Evolutionary conservation across 2,329 filamentous ascomycete genomes (phyloP).

Genomic region (Fusarium sp.): DNA sequence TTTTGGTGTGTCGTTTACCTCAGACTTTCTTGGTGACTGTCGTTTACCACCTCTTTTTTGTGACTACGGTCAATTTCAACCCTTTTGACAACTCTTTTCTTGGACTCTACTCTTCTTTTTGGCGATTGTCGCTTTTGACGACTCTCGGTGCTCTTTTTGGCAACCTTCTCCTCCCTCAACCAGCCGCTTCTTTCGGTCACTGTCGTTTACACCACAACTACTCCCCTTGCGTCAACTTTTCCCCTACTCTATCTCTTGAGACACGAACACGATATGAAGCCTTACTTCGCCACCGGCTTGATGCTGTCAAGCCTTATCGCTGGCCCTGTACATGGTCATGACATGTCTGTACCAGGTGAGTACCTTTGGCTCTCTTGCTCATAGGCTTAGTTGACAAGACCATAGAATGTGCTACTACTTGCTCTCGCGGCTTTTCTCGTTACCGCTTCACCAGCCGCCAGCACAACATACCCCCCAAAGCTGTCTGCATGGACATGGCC

Average conservation of each 20-base stretch:
- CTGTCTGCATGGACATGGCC: slow-evolving; percentile 34
- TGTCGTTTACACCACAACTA: slow-evolving; percentile 47
- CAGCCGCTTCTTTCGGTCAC: slow-evolving; percentile 42
- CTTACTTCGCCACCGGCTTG: slow-evolving; percentile 11
- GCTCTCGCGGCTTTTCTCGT: slow-evolving; percentile 27
- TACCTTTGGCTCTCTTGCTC: not conserved
- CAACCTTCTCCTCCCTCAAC: not conserved
- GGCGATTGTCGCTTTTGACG: not conserved
- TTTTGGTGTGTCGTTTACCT: slow-evolving; percentile 16
- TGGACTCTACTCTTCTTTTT: not conserved
- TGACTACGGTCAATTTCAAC: not conserved
- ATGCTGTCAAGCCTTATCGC: slow-evolving; percentile 28
- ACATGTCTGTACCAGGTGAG: slow-evolving; percentile 26
- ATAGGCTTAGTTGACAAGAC: not conserved
- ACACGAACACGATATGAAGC: slow-evolving; percentile 39
- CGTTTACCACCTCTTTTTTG: slow-evolving; percentile 40
- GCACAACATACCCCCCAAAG: slow-evolving; percentile 12
- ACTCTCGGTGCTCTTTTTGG: not conserved
- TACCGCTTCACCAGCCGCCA: not conserved
- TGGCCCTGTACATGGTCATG: not conserved
- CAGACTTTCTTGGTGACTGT: slow-evolving; percentile 44
- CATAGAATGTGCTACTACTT: slow-evolving; percentile 32
- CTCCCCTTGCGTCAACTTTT: slow-evolving; percentile 33
- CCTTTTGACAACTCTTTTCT: not conserved
- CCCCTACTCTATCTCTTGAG: slow-evolving; percentile 17